Evolutionary conservation across 2,329 filamentous ascomycete species (phyloP).

Genomic region (Fusarium redolens): DNA sequence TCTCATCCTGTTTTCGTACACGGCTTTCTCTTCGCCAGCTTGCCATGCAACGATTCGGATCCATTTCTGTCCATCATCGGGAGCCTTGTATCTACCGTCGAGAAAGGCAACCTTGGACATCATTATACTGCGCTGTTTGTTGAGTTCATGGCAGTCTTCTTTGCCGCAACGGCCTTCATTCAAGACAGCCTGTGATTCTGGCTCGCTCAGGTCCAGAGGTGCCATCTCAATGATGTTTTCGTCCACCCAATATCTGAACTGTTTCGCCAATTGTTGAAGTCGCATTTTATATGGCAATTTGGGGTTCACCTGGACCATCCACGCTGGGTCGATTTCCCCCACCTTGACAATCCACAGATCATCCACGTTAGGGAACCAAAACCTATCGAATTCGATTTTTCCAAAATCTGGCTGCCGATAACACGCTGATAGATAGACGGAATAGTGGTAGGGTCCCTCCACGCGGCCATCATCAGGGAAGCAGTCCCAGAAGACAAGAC

Average conservation of each 20-base stretch:
- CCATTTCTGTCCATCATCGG: conserved; percentile 45
- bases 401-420: conserved; percentile 48
- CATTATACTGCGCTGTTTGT: conserved; percentile 51
- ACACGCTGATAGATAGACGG: conserved; percentile 50
- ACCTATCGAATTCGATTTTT: conserved; percentile 51
- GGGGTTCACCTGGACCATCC: conserved; percentile 50
- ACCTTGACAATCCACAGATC: conserved; percentile 56
- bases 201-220: conserved; percentile 49
- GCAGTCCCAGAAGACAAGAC: conserved; percentile 55
- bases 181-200: conserved; percentile 50
- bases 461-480: conserved; percentile 53
- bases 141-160: conserved; percentile 50
- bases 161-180: conserved; percentile 51
- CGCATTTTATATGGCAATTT: conserved; percentile 46
- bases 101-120: conserved; percentile 54
- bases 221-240: conserved; percentile 54
- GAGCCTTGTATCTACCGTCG: conserved; percentile 48
- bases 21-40: conserved; percentile 41
- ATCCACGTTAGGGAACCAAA: conserved; percentile 54
- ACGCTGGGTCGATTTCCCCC: conserved; percentile 52
- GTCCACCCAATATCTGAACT: conserved; percentile 55
- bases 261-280: conserved; percentile 49
- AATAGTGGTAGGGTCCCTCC: conserved; percentile 49
- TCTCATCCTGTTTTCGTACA: conserved; percentile 50
- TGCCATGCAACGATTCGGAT: conserved; percentile 50